phyloP scores from a whole-genome alignment of 1,284 basidiomycete genomes.

The Ustilago loliicola region DNA sequence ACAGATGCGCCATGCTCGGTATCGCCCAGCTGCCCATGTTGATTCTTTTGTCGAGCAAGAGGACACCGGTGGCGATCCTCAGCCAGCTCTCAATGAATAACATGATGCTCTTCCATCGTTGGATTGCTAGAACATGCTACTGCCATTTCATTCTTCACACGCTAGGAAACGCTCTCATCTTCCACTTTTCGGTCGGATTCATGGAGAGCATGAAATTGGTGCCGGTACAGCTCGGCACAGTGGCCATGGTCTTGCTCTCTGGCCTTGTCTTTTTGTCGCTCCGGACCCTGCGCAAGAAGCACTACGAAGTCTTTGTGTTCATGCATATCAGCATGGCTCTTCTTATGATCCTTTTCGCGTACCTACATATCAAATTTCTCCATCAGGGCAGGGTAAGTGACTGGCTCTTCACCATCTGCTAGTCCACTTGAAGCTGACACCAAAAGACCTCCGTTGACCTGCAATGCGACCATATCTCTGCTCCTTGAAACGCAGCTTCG shows the following conservation, averaged over 20 bases:
- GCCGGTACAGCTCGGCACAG: constrained; percentile 64
- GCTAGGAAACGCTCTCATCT: constrained; percentile 31
- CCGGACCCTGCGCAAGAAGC: constrained; percentile 28
- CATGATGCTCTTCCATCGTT: constrained; percentile 68
- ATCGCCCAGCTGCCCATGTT: constrained; percentile 65
- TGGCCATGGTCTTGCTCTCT: constrained; percentile 28
- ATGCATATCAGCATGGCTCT: constrained; percentile 66
- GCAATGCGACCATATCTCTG: too few species aligned
- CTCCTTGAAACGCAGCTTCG: constrained; percentile 9
- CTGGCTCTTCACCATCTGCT: too few species aligned
- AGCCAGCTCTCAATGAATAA: constrained; percentile 62
- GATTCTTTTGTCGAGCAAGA: constrained; percentile 65
- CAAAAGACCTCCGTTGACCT: neutral
- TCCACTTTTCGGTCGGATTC: constrained; percentile 10
- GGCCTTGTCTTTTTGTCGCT: constrained; percentile 41
- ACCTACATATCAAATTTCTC: constrained; percentile 63
- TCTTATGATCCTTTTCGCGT: constrained; percentile 58
- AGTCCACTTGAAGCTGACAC: neutral
- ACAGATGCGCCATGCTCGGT: constrained; percentile 61
- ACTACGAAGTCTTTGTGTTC: constrained; percentile 55
- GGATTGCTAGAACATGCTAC: constrained; percentile 63
- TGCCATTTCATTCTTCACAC: constrained; percentile 59
- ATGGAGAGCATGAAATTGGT: constrained; percentile 20
- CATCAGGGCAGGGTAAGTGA: constrained; percentile 39
- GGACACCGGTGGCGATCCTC: constrained; percentile 62